phyloP scores from a whole-genome alignment of 148 eudicot species.

The Rhododendron vialii region DNA sequence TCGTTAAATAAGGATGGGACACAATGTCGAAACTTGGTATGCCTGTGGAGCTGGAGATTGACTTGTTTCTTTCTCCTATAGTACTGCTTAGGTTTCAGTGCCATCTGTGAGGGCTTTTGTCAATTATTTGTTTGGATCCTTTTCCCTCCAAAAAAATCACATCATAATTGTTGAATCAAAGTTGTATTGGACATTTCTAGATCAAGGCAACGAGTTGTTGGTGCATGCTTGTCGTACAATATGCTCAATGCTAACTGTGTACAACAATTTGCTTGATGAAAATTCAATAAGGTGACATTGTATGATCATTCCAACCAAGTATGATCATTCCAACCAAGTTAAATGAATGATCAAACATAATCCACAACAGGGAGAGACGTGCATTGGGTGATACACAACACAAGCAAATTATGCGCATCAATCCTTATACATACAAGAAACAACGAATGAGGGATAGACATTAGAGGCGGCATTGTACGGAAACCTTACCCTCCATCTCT shows the following conservation, averaged over 20 bases:
- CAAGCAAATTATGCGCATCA: background rate
- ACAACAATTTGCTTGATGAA: background rate
- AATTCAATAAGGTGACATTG: background rate
- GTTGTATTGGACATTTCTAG: background rate
- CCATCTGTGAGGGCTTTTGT: background rate
- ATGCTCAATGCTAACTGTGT: background rate
- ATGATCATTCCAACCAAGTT: background rate
- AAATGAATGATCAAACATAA: background rate
- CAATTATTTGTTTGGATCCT: background rate
- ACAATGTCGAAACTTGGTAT: background rate
- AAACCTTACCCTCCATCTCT: conserved; percentile 76
- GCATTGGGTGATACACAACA: background rate
- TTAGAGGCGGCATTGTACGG: background rate
- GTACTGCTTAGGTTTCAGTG: background rate
- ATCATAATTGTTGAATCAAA: background rate
- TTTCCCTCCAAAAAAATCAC: background rate
- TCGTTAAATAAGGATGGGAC: background rate
- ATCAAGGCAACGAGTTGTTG: background rate
- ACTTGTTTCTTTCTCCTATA: background rate
- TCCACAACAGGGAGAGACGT: background rate
- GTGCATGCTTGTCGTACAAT: background rate
- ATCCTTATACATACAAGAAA: background rate
- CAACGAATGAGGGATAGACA: background rate
- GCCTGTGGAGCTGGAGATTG: background rate
- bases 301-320: background rate